phyloP scores from a whole-genome alignment of 257 asterid genomes.

The Mentha longifolia region DNA sequence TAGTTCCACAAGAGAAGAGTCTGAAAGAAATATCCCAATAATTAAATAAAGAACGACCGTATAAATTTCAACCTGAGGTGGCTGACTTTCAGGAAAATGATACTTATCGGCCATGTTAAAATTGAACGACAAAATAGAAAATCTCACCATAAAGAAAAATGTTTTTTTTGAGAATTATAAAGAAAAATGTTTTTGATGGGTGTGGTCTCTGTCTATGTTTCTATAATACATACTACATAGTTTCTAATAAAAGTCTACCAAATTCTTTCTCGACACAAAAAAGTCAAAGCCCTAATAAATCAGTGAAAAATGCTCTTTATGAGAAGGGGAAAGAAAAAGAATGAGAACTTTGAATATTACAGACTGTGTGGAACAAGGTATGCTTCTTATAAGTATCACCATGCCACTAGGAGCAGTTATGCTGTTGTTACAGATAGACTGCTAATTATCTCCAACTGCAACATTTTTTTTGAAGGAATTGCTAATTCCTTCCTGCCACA shows the following conservation, averaged over 20 bases:
- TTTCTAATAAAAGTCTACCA: too few species aligned
- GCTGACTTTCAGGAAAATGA: neutral
- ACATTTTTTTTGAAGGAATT: neutral
- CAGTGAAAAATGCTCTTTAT: too few species aligned
- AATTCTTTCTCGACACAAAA: neutral
- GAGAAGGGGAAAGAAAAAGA: too few species aligned
- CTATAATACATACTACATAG: neutral
- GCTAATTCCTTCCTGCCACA: neutral
- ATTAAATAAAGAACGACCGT: slow-evolving; percentile 1
- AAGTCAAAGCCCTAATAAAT: neutral
- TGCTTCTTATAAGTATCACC: slow-evolving; percentile 3
- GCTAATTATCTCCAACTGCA: neutral
- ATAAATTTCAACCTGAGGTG: neutral
- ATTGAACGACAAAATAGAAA: neutral
- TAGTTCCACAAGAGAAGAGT: too few species aligned
- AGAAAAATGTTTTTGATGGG: too few species aligned
- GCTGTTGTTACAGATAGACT: neutral
- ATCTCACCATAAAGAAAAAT: neutral
- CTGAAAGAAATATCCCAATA: slow-evolving; percentile 53
- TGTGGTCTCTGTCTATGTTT: neutral
- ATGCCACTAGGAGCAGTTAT: neutral
- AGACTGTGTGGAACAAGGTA: neutral
- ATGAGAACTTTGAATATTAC: neutral
- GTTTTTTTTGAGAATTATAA: neutral
- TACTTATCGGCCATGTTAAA: neutral